These are phyloP conservation scores for Leishmania mexicana DNA, from an alignment of 208 protist genomes.

Conservation along the genomic window DNA sequence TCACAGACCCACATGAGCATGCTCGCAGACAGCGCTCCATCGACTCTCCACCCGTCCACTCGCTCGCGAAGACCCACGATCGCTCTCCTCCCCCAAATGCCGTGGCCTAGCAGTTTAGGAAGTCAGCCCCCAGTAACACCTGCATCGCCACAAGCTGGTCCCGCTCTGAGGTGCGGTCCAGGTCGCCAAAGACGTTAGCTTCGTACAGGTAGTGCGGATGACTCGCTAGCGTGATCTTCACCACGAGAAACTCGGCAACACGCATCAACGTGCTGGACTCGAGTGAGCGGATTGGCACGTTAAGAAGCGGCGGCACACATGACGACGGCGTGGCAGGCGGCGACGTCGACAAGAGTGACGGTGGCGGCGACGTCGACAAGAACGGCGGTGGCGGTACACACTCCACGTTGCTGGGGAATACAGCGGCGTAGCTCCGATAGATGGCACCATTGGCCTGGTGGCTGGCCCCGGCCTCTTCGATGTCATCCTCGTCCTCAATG, in stretches of 20 bases:
- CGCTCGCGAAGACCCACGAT: not conserved
- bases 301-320: slow-evolving; percentile 11
- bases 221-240: slow-evolving; percentile 34
- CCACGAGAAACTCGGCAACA: slow-evolving; percentile 48
- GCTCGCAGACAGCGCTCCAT: not conserved
- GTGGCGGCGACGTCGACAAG: not conserved
- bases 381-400: slow-evolving; percentile 16
- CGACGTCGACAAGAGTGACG: not conserved
- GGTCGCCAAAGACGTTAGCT: slow-evolving; percentile 35
- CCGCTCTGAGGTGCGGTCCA: slow-evolving; percentile 32
- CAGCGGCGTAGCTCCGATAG: slow-evolving; percentile 26
- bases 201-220: slow-evolving; percentile 25
- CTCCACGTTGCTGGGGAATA: slow-evolving; percentile 13
- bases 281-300: slow-evolving; percentile 38
- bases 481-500: not conserved
- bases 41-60: not conserved
- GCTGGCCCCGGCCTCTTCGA: not conserved
- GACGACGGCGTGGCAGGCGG: not conserved
- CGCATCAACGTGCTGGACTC: slow-evolving; percentile 41
- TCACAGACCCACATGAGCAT: not conserved
- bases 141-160: slow-evolving; percentile 46
- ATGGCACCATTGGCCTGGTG: not conserved
- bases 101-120: slow-evolving; percentile 35
- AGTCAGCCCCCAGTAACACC: slow-evolving; percentile 50
- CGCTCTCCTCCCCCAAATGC: not conserved